Evolutionary conservation across 768 basidiomycete species (phyloP).

Genomic region (Amanita pallidorosea): DNA sequence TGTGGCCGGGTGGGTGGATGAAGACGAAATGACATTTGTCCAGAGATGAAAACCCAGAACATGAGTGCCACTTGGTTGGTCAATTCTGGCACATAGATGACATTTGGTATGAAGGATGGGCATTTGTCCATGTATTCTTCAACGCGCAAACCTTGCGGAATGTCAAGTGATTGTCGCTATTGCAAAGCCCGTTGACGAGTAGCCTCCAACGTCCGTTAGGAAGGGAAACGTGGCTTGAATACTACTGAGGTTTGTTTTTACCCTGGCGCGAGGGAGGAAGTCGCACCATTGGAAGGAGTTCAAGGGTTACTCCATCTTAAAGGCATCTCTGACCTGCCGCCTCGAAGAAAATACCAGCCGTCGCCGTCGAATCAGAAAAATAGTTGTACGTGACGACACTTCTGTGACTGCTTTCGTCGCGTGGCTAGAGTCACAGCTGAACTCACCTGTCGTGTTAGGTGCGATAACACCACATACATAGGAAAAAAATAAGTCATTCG

Average conservation of each 20-base stretch:
- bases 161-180: background rate
- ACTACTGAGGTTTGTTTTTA: background rate
- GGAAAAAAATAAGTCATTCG: too few relatives aligned
- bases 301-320: background rate
- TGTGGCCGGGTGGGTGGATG: too few relatives aligned
- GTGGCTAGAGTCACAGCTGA: too few relatives aligned
- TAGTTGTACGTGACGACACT: too few relatives aligned
- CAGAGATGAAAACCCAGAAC: too few relatives aligned
- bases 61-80: background rate
- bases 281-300: constrained; percentile 1
- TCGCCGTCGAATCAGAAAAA: constrained; percentile 4
- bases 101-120: background rate
- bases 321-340: background rate
- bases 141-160: background rate
- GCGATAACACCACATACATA: too few relatives aligned
- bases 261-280: background rate
- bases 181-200: background rate
- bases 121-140: background rate
- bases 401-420: too few relatives aligned
- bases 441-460: too few relatives aligned
- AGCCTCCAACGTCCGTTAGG: constrained; percentile 2
- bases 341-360: too few relatives aligned
- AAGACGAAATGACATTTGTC: too few relatives aligned
- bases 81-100: background rate
- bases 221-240: background rate